Evolutionary conservation across 1,284 basidiomycete genomes (phyloP).

Genomic region (Boletus semigastroideus): DNA sequence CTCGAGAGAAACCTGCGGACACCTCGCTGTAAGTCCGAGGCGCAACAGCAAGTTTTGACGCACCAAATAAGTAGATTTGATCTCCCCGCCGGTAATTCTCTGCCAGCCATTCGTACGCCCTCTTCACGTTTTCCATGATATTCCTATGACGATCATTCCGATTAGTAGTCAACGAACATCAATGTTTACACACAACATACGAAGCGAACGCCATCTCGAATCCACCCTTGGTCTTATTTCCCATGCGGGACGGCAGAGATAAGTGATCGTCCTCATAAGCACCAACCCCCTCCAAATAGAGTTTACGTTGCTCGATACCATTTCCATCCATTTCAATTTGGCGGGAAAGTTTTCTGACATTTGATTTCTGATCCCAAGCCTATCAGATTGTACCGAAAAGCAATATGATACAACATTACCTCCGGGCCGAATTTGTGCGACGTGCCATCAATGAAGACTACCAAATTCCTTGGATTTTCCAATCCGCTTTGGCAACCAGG

Average conservation of each 20-base stretch:
- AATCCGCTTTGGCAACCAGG: not conserved
- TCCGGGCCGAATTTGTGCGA: conserved; percentile 4
- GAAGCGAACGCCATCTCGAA: conserved; percentile 7
- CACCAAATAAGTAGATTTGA: too few relatives aligned
- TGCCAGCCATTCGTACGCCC: conserved; percentile 10
- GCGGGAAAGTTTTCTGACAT: conserved; percentile 3
- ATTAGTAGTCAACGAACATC: too few relatives aligned
- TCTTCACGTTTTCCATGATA: conserved; percentile 22
- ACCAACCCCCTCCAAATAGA: conserved; percentile 1
- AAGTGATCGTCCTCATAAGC: not conserved
- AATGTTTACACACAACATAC: not conserved
- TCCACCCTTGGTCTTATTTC: not conserved
- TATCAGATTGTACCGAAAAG: not conserved
- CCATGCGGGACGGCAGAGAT: not conserved
- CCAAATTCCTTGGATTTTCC: conserved; percentile 2
- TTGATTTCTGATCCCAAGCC: not conserved
- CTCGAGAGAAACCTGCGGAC: conserved; percentile 40
- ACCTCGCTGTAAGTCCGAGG: too few relatives aligned
- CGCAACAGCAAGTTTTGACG: too few relatives aligned
- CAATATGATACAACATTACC: not conserved
- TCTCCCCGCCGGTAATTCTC: too few relatives aligned
- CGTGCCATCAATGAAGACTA: conserved; percentile 13
- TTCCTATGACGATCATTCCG: not conserved
- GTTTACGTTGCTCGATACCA: not conserved
- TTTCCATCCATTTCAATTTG: not conserved